These are phyloP conservation scores for Pyrenophora teres DNA, from an alignment of 2,329 filamentous ascomycete genomes.

Conservation along the genomic window DNA sequence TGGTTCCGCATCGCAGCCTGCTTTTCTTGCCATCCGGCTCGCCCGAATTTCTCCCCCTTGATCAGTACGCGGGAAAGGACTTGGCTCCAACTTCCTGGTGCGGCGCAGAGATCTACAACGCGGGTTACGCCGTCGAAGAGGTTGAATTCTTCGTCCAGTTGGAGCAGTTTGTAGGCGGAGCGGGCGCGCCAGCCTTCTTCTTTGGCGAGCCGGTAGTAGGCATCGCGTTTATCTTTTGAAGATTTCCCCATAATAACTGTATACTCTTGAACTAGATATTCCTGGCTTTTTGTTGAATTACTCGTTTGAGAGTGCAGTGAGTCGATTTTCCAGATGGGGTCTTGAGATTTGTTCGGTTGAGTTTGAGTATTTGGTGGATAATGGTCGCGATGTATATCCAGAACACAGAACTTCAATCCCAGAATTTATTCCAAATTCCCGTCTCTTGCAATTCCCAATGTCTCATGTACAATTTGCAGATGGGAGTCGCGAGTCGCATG, in stretches of 20 bases:
- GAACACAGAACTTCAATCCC: no score
- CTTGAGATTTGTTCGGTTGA: no score
- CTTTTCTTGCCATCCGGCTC: slow-evolving; percentile 84
- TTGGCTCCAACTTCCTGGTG: slow-evolving; percentile 96
- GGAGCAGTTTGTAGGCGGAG: slow-evolving; percentile 94
- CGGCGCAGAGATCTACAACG: slow-evolving; percentile 94
- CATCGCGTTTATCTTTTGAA: slow-evolving; percentile 97
- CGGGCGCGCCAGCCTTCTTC: slow-evolving; percentile 98
- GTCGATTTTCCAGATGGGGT: not conserved
- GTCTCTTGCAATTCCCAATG: no score
- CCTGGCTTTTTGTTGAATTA: not conserved
- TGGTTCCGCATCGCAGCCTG: slow-evolving; percentile 68
- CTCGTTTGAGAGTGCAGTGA: not conserved
- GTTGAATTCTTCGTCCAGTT: slow-evolving; percentile 95
- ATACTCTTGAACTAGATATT: no score
- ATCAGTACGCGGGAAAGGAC: slow-evolving; percentile 92
- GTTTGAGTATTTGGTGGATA: no score
- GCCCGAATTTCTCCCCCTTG: slow-evolving; percentile 88
- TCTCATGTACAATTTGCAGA: slow-evolving; percentile 3
- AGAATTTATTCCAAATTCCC: no score
- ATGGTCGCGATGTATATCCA: no score
- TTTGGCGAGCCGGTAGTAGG: slow-evolving; percentile 96
- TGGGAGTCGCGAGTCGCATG: slow-evolving; percentile 18
- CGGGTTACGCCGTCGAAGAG: slow-evolving; percentile 87
- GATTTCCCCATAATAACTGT: slow-evolving; percentile 79